Evolutionary conservation across 2,329 filamentous ascomycete species (phyloP), one percentile per base, ranked within the genome.

Genomic region (Calonectria pauciramosa): DNA sequence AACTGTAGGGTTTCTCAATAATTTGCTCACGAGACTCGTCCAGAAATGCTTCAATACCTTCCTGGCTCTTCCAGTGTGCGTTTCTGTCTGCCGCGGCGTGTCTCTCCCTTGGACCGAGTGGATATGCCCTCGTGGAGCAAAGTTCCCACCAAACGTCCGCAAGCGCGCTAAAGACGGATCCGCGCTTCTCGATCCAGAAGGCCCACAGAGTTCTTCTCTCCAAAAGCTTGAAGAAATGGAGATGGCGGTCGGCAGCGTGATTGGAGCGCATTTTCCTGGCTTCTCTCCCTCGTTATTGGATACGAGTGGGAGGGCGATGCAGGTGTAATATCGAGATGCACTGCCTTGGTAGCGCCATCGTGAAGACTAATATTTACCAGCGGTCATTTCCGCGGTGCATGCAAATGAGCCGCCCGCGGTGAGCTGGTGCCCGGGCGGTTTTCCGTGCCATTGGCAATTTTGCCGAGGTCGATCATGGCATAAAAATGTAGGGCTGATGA

Each of bases 101-200:
- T 68, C 76, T 72, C 76, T 79, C 78, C 79, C 36, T 81, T 81
- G 74, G 79, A 78, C 79, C 79, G 79, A 73, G 79, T 81, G 79
- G 79, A 81, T 79, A 73, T 69, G 54, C 38, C 20, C 36, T 74
- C 79, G 74, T 80, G 76, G 77, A 80, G 73, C 75, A 78, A 78
- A 74, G 68, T 44, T 52, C 56, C 59, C 38, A 63, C 60, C 28
- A 34, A 49, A 54, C 47, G 49, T 70, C 74, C 75, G 60, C 69
- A 79, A 77, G 76, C 75, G 77, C 75, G 74, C 77, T 78, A 80
- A 78, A 75, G 65, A 76, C 76, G 78, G 79, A 76, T 76, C 76
- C 76, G 78, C 78, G 79, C 70, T 80, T 75, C 71, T 66, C 23
- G 26, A 65, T 36, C 59, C 26, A 30, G 44, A 56, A 64, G 54